Evolutionary conservation across 2,329 filamentous ascomycete species (phyloP).

Genomic region (Fusarium albidum): DNA sequence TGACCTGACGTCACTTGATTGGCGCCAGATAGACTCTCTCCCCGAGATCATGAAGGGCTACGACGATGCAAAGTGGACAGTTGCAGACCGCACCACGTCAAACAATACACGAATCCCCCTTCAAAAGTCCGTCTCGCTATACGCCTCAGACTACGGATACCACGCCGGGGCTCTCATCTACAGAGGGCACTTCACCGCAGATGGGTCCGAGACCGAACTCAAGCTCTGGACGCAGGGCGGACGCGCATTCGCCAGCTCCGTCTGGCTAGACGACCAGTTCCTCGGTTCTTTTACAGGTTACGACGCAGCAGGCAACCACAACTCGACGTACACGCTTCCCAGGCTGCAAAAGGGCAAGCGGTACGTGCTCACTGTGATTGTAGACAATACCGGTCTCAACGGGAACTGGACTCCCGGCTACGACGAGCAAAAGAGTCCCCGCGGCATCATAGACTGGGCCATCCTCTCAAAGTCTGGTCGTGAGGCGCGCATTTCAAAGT

Average conservation of each 20-base stretch:
- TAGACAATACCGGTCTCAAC: slow-evolving; percentile 78
- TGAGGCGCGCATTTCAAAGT: slow-evolving; percentile 48
- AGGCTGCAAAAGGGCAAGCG: slow-evolving; percentile 57
- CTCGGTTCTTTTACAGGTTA: slow-evolving; percentile 71
- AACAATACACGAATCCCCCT: slow-evolving; percentile 66
- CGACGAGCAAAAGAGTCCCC: slow-evolving; percentile 69
- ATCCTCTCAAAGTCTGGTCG: slow-evolving; percentile 56
- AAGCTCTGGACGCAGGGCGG: slow-evolving; percentile 71
- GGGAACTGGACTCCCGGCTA: slow-evolving; percentile 68
- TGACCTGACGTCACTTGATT: slow-evolving; percentile 64
- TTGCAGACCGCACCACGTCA: slow-evolving; percentile 64
- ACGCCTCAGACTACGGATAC: slow-evolving; percentile 77
- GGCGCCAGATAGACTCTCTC: slow-evolving; percentile 76
- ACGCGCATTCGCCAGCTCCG: slow-evolving; percentile 69
- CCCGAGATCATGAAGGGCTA: slow-evolving; percentile 72
- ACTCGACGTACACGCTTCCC: slow-evolving; percentile 65
- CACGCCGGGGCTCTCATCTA: slow-evolving; percentile 74
- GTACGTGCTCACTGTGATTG: slow-evolving; percentile 72
- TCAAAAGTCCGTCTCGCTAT: slow-evolving; percentile 72
- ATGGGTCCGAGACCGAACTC: slow-evolving; percentile 65
- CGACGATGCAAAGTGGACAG: slow-evolving; percentile 73
- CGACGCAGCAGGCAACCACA: slow-evolving; percentile 57
- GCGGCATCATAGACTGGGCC: slow-evolving; percentile 68
- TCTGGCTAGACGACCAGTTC: slow-evolving; percentile 71
- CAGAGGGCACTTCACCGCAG: slow-evolving; percentile 73